Evolutionary conservation across 2,329 filamentous ascomycete genomes (phyloP).

Genomic region (Aspergillus candidus): DNA sequence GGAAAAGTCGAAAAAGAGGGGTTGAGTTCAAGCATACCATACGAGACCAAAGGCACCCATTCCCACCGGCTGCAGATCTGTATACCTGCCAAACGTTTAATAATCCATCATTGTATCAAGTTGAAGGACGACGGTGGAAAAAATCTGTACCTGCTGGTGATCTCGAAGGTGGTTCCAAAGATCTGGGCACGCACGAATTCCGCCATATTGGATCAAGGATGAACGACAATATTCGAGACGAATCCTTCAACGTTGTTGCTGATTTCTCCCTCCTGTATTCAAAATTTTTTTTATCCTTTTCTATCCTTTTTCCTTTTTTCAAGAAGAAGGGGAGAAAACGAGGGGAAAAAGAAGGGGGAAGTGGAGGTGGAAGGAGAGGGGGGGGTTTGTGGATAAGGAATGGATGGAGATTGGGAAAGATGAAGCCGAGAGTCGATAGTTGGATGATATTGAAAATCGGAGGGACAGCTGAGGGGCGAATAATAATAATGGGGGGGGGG

Average conservation of each 20-base stretch:
- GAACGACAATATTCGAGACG: conserved; percentile 1
- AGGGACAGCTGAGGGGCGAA: neutral
- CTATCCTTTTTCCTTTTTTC: neutral
- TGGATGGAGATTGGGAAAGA: neutral
- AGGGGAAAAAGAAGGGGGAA: neutral
- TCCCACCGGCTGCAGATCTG: conserved; percentile 94
- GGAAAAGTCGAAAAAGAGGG: conserved; percentile 8
- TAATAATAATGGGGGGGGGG: conserved; percentile 10
- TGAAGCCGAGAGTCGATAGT: neutral
- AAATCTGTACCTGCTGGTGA: conserved; percentile 77
- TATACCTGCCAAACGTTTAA: conserved; percentile 61
- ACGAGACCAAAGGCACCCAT: conserved; percentile 99
- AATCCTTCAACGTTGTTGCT: too few species aligned
- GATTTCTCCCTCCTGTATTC: too few species aligned
- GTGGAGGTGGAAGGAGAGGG: conserved; percentile 8
- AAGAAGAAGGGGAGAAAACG: conserved; percentile 9
- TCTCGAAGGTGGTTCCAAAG: conserved; percentile 99
- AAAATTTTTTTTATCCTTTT: neutral
- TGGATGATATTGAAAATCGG: conserved; percentile 2
- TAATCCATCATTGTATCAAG: conserved; percentile 3
- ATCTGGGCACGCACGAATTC: conserved; percentile 99
- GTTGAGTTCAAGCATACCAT: conserved; percentile 58
- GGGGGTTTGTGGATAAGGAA: neutral
- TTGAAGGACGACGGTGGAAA: neutral
- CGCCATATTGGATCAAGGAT: conserved; percentile 63